A percentile compares a stretch with the other conserved stretches of the same genome.
Evolutionary conservation across 2,329 filamentous ascomycete species (phyloP).

Genomic region (Lecanicillium sp.): DNA sequence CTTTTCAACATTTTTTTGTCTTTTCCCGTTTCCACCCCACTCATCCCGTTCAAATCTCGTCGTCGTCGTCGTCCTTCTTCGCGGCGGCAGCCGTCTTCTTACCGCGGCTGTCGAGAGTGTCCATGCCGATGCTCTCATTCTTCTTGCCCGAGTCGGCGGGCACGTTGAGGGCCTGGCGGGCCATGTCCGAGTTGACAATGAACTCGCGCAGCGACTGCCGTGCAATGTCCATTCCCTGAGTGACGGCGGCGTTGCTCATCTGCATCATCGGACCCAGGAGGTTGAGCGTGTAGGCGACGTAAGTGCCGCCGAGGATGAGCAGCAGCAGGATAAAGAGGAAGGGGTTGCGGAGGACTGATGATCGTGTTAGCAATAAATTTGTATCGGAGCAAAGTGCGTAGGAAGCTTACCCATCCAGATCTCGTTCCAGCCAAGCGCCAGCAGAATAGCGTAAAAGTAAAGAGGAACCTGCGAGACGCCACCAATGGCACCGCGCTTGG

Average conservation of each 20-base stretch:
- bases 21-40: constrained; percentile 3
- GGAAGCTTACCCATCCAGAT: constrained; percentile 73
- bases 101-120: constrained; percentile 54
- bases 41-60: constrained; percentile 46
- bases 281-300: constrained; percentile 89
- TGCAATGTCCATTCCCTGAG: constrained; percentile 82
- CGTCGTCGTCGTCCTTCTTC: constrained; percentile 42
- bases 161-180: constrained; percentile 77
- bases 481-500: constrained; percentile 92
- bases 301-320: constrained; percentile 67
- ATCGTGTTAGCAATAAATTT: constrained; percentile 14
- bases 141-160: constrained; percentile 39
- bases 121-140: constrained; percentile 49
- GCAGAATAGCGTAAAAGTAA: constrained; percentile 86
- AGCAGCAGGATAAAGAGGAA: constrained; percentile 87
- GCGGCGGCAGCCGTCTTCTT: constrained; percentile 38
- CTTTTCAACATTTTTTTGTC: constrained; percentile 10
- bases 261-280: constrained; percentile 93
- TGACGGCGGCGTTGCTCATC: constrained; percentile 84
- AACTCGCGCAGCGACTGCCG: constrained; percentile 90
- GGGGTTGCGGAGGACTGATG: constrained; percentile 81
- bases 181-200: constrained; percentile 78
- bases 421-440: constrained; percentile 98
- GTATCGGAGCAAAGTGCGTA: constrained; percentile 13
- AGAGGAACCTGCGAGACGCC: constrained; percentile 89